Evolutionary conservation across 257 asterid species (phyloP).

Genomic region (Nicotiana tabacum): DNA sequence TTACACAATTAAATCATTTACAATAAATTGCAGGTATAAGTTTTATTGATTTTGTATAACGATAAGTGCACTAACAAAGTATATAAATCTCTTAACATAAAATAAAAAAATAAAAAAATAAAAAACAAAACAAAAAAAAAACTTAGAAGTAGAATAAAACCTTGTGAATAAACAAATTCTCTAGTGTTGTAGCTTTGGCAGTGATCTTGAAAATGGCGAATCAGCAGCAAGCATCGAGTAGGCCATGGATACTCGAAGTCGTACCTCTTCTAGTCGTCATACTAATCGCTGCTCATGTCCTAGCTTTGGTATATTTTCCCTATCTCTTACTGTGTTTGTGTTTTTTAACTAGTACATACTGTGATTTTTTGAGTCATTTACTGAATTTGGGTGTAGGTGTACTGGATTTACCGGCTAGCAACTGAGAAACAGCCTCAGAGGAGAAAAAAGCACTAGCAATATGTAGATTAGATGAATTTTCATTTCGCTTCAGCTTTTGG

Average conservation of each 20-base stretch:
- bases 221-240: conserved; percentile 25
- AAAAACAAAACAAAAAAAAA: no score
- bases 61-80: no score
- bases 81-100: no score
- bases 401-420: conserved; percentile 80
- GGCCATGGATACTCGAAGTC: conserved; percentile 56
- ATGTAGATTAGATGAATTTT: neutral
- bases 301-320: conserved; percentile 42
- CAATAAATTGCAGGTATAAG: no score
- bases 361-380: neutral
- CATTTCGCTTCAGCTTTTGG: neutral
- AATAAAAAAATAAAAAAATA: no score
- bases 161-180: neutral
- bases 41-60: no score
- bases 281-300: conserved; percentile 47
- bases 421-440: conserved; percentile 71
- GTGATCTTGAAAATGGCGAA: conserved; percentile 34
- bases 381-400: conserved; percentile 37
- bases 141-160: neutral
- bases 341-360: neutral
- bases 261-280: conserved; percentile 44
- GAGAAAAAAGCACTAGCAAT: conserved; percentile 44
- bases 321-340: neutral
- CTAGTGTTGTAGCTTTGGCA: neutral
- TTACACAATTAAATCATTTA: no score